phyloP scores from a whole-genome alignment of 352 stramenopile species.

The Globisporangium emineosum region DNA sequence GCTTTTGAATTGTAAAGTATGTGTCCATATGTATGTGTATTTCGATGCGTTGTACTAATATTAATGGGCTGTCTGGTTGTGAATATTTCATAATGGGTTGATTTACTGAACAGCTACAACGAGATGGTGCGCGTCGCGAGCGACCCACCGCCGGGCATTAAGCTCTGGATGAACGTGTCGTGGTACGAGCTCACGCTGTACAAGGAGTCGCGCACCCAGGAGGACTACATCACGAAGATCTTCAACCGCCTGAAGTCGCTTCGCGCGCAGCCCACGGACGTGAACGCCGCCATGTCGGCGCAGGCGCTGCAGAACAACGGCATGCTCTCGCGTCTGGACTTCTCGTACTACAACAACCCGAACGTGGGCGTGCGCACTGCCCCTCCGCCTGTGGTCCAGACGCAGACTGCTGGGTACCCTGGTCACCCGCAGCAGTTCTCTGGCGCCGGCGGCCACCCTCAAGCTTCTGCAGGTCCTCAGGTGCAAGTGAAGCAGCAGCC shows the following conservation, averaged over 20 bases:
- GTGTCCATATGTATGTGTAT: constrained; percentile 7
- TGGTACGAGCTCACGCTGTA: constrained; percentile 85
- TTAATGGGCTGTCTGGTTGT: constrained; percentile 2
- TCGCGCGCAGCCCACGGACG: constrained; percentile 66
- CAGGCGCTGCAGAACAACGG: constrained; percentile 64
- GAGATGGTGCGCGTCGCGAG: constrained; percentile 83
- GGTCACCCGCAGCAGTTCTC: constrained; percentile 43
- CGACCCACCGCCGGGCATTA: constrained; percentile 73
- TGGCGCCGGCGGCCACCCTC: constrained; percentile 23
- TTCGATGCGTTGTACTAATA: background rate
- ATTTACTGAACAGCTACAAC: constrained; percentile 50
- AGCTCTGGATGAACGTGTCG: constrained; percentile 86
- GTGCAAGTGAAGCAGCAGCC: constrained; percentile 18
- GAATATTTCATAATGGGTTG: background rate
- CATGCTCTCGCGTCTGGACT: constrained; percentile 71
- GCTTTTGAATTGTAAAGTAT: background rate
- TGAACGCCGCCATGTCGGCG: constrained; percentile 63
- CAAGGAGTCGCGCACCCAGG: constrained; percentile 80
- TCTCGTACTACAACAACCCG: constrained; percentile 73
- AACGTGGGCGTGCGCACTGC: constrained; percentile 38
- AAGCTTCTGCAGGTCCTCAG: constrained; percentile 10
- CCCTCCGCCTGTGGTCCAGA: constrained; percentile 17
- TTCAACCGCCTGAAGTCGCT: constrained; percentile 80
- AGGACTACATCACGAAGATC: constrained; percentile 89
- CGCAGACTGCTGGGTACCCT: constrained; percentile 31